Evolutionary conservation across 768 basidiomycete species (phyloP).

Genomic region (Rhodotorula taiwanensis): DNA sequence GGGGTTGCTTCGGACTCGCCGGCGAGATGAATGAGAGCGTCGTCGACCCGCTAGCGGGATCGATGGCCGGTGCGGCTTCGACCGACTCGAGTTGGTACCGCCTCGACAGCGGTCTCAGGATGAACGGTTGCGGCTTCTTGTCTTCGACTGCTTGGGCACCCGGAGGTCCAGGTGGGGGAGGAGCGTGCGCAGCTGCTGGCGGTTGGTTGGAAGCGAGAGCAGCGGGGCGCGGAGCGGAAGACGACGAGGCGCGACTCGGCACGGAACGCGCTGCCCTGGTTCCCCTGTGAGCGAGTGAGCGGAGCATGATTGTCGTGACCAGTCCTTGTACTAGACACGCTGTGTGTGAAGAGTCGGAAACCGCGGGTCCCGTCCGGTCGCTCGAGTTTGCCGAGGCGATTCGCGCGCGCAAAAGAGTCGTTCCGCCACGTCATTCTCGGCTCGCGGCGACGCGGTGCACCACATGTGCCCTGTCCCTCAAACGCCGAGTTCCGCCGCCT

Average conservation of each 20-base stretch:
- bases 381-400: no score
- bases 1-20: neutral
- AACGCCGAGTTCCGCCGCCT: no score
- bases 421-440: no score
- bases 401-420: no score
- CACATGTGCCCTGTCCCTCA: no score
- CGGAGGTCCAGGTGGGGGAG: neutral
- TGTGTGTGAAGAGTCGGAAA: no score
- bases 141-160: neutral
- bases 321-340: neutral
- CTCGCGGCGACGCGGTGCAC: no score
- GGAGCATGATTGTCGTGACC: neutral
- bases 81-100: constrained; percentile 16
- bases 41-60: neutral
- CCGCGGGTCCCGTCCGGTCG: no score
- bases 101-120: constrained; percentile 1
- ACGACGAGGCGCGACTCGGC: constrained; percentile 4
- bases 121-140: constrained; percentile 24
- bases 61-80: constrained; percentile 1
- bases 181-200: neutral
- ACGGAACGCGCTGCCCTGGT: neutral
- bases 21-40: constrained; percentile 39
- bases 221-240: neutral
- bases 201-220: neutral
- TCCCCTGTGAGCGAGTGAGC: neutral